Percentiles rank a stretch among this genome's conserved stretches.
These are phyloP conservation scores for Sporobolomyces roseus DNA, from an alignment of 768 basidiomycete genomes.

Conservation along the genomic window DNA sequence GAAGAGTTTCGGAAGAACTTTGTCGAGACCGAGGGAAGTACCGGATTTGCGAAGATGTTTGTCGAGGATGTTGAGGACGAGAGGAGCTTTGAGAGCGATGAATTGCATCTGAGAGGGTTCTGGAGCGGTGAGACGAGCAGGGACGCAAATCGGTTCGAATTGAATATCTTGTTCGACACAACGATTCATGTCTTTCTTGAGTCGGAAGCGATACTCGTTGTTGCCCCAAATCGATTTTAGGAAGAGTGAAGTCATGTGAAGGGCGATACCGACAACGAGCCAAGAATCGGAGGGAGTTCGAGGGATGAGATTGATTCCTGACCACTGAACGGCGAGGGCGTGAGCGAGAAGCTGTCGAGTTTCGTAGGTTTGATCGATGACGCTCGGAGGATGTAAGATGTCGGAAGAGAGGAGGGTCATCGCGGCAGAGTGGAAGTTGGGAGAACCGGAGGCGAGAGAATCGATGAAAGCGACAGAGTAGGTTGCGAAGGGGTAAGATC, in stretches of 20 bases:
- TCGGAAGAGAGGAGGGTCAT: constrained; percentile 74
- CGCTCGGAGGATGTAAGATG: constrained; percentile 76
- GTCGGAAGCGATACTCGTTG: constrained; percentile 90
- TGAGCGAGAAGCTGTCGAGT: constrained; percentile 80
- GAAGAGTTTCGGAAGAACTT: constrained; percentile 91
- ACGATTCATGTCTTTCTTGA: constrained; percentile 95
- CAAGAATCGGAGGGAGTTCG: constrained; percentile 90
- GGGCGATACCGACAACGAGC: constrained; percentile 90
- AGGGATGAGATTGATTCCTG: constrained; percentile 90
- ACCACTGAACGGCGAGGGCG: constrained; percentile 91
- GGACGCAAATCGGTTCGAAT: constrained; percentile 91
- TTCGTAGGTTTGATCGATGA: constrained; percentile 89
- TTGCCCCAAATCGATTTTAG: constrained; percentile 81
- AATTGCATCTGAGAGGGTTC: constrained; percentile 81
- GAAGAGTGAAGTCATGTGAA: constrained; percentile 85
- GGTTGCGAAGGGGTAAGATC: constrained; percentile 92
- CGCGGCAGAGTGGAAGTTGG: constrained; percentile 75
- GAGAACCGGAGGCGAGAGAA: constrained; percentile 51
- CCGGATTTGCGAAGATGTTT: constrained; percentile 89
- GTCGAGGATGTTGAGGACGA: constrained; percentile 95
- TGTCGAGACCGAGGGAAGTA: constrained; percentile 86
- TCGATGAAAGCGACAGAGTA: constrained; percentile 94
- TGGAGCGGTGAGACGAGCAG: constrained; percentile 68
- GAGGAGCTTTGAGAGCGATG: constrained; percentile 87
- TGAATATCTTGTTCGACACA: constrained; percentile 84